Base-by-base conservation (phyloP, 345 rosid genomes). In the Eutrema japonicum region DNA sequence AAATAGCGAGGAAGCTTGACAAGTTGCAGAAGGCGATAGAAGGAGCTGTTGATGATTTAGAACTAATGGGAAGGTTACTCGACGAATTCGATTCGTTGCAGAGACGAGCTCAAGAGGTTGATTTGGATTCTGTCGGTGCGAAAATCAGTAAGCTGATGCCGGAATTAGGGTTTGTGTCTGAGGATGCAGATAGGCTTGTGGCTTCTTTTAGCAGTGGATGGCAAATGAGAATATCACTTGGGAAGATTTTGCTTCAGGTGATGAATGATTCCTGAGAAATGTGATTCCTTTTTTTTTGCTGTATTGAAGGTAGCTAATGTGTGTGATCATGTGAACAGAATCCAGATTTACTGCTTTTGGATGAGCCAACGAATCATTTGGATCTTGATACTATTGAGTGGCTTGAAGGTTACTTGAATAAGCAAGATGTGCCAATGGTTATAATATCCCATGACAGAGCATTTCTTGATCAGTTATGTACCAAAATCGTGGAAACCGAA, bases 141-240 rank as follows among this genome's bases (percentile, higher is more conserved):
- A 91, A 85, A 77, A 83, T 91, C 18, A 91, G 91, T 76, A 91
- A 83, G 81, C 33, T 94, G 83, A 88, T 91, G 95, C 85, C 93
- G 0, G 96, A 91, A 78, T 83, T 91, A 10, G 97, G 95, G 58
- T 91, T 94, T 79, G 49, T 77, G 0, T 48, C 81, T 0, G 96
- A 89, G 78, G 97, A 91, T 72, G 83, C 84, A 0, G 97, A 91
- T 78, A 87, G 97, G 80, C 83, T 91, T 80, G 98, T 94, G 53
- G 98, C 97, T 5, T 88, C 95, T 0, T 94, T 91, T 74, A 91
- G 98, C 49, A 70, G 96, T 60, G 97, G 98, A 9, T 91, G 97
- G 98, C 97, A 94, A 80, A 91, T 91, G 98, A 94, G 98, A 81
- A 94, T 94, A 83, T 91, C 96, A 11, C 93, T 94, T 61, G 97